A percentile compares a stretch with the other conserved stretches of the same genome.
Conservation (phyloP, 2,329 filamentous ascomycete genomes). For the Aspergillus sp. region DNA sequence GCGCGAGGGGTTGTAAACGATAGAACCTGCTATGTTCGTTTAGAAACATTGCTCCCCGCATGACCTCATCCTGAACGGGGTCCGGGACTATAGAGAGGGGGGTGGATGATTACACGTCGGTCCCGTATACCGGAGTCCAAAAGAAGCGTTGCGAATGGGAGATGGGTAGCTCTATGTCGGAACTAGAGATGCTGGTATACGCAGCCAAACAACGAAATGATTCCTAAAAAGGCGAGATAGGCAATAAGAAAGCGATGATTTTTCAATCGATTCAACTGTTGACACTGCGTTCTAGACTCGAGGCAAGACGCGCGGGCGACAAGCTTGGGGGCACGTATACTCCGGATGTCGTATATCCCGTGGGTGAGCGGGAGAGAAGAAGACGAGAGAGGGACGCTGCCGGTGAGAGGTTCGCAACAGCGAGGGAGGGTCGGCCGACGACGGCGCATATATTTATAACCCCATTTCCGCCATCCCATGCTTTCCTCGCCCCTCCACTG, state of each 20-base stretch:
- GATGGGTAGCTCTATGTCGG: background rate
- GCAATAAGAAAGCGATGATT: background rate
- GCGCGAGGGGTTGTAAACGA: background rate
- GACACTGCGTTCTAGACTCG: background rate
- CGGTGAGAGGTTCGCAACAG: background rate
- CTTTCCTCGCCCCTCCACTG: background rate
- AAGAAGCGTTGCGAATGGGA: background rate
- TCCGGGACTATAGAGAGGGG: too few species aligned
- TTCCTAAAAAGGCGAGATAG: background rate
- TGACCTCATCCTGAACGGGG: background rate
- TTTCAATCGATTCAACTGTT: background rate
- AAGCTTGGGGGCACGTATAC: background rate
- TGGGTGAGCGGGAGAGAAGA: background rate
- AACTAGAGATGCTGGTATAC: background rate
- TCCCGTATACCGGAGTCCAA: background rate
- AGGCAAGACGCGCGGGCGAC: background rate
- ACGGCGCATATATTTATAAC: background rate
- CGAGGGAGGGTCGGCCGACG: background rate
- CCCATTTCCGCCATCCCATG: background rate
- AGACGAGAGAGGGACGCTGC: background rate
- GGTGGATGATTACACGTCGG: background rate
- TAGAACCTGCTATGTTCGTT: background rate
- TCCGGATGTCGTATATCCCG: background rate
- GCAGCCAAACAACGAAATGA: background rate
- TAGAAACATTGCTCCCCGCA: background rate